A percentile compares a stretch with the other conserved stretches of the same genome.
These are phyloP conservation scores for Gillenia trifoliata DNA, from an alignment of 306 rosid genomes.

Conservation along the genomic window DNA sequence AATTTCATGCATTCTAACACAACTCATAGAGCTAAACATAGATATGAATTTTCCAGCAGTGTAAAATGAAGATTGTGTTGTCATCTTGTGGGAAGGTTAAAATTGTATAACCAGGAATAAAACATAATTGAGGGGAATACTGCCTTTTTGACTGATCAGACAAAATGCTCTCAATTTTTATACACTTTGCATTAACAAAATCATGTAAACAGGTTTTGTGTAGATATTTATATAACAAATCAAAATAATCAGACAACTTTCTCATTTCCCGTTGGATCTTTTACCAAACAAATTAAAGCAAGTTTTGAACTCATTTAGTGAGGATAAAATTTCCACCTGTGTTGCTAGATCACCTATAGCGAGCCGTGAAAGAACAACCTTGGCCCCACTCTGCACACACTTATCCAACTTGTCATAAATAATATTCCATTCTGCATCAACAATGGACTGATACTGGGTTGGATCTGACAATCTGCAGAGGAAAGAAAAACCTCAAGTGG, in stretches of 20 bases:
- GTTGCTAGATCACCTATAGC: constrained; percentile 98
- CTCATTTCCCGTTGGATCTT: too few relatives aligned
- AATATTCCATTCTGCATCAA: constrained; percentile 99
- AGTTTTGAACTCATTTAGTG: not conserved
- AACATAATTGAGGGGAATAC: not conserved
- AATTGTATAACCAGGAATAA: not conserved
- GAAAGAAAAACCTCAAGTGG: not conserved
- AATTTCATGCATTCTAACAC: not conserved
- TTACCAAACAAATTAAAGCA: not conserved
- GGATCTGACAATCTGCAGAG: constrained; percentile 87
- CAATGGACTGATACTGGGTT: constrained; percentile 92
- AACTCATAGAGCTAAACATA: not conserved
- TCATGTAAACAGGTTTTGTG: not conserved
- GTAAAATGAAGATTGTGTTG: not conserved
- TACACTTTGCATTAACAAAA: not conserved
- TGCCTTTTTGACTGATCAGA: not conserved
- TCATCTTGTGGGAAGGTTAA: not conserved
- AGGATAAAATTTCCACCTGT: constrained; percentile 49
- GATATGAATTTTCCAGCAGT: not conserved
- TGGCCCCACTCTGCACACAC: constrained; percentile 92
- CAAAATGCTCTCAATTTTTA: not conserved
- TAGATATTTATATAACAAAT: not conserved
- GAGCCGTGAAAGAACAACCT: constrained; percentile 92
- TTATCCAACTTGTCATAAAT: constrained; percentile 94
- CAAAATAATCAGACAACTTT: too few relatives aligned